A percentile compares a stretch with the other conserved stretches of the same genome.
These are phyloP conservation scores for Closterium sp. DNA, from an alignment of 139 green algal species.

Conservation along the genomic window DNA sequence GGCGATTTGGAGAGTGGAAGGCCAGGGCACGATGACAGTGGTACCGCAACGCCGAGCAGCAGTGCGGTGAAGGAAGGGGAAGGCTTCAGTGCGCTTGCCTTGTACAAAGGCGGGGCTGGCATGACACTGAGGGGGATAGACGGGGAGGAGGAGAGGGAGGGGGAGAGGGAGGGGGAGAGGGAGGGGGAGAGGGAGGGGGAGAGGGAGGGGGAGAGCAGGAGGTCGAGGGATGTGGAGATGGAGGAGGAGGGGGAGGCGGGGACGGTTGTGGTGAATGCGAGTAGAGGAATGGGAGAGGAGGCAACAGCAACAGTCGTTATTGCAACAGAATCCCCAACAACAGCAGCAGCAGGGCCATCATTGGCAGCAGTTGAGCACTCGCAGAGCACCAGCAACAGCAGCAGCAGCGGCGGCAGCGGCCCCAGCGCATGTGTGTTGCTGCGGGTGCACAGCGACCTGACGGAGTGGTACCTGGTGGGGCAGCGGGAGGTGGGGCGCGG, in stretches of 20 bases:
- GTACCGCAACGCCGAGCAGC: too few species aligned
- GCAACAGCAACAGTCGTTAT: not conserved
- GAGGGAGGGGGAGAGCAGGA: not conserved
- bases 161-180: not conserved
- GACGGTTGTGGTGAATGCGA: not conserved
- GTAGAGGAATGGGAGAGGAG: not conserved
- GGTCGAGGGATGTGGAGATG: not conserved
- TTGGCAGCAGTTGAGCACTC: not conserved
- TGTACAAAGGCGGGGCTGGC: too few species aligned
- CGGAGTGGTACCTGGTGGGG: not conserved
- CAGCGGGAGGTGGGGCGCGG: not conserved
- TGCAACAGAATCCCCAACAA: not conserved
- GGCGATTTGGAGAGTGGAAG: too few species aligned
- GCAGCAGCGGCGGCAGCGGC: not conserved
- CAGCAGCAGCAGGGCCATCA: too few species aligned
- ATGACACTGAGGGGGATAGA: too few species aligned
- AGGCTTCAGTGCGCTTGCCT: too few species aligned
- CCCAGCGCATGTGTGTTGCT: not conserved
- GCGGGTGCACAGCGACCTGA: not conserved
- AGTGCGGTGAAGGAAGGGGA: too few species aligned
- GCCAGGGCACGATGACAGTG: too few species aligned
- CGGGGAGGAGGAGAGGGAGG: too few species aligned
- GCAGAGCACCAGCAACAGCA: too few species aligned
- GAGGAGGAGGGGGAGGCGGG: not conserved
- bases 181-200: not conserved